Base-by-base conservation (phyloP, 208 protist genomes). In the Porcisia deanei region DNA sequence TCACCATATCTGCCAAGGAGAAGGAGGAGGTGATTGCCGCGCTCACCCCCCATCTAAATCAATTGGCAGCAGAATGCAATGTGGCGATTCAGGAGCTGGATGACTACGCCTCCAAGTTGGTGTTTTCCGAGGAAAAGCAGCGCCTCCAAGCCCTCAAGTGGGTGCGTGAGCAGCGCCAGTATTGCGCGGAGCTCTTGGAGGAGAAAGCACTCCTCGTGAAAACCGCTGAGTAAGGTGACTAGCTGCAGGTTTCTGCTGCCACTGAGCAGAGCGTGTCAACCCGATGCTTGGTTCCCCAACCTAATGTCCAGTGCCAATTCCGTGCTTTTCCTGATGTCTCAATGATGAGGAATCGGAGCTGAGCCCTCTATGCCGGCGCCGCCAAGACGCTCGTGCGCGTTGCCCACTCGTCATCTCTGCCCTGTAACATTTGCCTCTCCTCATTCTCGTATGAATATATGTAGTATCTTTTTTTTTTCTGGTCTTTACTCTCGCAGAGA, bases 1-100 rank as follows among this genome's bases (percentile, higher is more conserved):
- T 95, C 34, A 90, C 91, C 71, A 91, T 91, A 47, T 77, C 85
- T 64, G 75, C 81, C 39, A 89, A 89, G 74, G 91, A 94, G 75
- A 95, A 95, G 82, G 88, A 97, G 67, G 84, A 91, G 72, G 86
- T 93, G 16, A 88, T 93, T 55, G 88, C 86, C n/a, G 82, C 88
- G 2, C 76, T 93, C 14, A 70, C 82, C 4, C 84, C 82, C 45
- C 87, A 88, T 71, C 73, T 85, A 39, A 89, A 93, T 37, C 81
- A 82, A 30, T 72, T 94, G 16, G 84, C 84, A 16, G 65, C 77
- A 12, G 85, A 91, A 72, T 96, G 85, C 78, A 91, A 88, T 54
- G 66, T 80, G 1, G 85, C 89, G 12, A 93, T 95, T 72, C 84
- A 92, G 64, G 86, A 94, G 69, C 79, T 96, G 58, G 90, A 96